Evolutionary conservation across 1,284 basidiomycete genomes (phyloP).

Genomic region (Naganishia sp.): DNA sequence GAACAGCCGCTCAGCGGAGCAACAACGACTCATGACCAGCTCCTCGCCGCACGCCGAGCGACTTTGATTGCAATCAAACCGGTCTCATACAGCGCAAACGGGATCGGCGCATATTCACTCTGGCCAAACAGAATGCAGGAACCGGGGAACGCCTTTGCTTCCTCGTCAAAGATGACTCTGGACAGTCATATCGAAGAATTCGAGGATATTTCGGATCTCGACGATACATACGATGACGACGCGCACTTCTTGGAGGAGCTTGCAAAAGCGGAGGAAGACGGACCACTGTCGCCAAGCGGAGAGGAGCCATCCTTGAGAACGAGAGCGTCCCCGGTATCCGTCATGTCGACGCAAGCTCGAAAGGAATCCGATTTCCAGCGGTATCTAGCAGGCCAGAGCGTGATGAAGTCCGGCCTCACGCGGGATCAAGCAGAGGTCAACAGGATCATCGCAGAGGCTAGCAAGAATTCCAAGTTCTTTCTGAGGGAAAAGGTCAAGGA

Average conservation of each 20-base stretch:
- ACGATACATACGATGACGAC: not conserved
- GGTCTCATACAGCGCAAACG: no score
- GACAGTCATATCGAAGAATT: not conserved
- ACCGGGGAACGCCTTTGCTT: constrained; percentile 4
- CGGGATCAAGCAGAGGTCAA: constrained; percentile 52
- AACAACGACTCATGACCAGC: no score
- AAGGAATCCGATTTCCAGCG: constrained; percentile 44
- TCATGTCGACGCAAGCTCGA: constrained; percentile 10
- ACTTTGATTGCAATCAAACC: no score
- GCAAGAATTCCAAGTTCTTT: constrained; percentile 50
- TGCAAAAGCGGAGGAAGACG: constrained; percentile 2
- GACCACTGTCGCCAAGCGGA: not conserved
- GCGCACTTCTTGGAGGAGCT: not conserved
- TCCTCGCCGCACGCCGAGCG: no score
- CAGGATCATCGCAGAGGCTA: constrained; percentile 53
- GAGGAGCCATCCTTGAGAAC: no score
- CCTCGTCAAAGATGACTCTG: not conserved
- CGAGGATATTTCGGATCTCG: constrained; percentile 2
- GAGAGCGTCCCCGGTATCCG: not conserved
- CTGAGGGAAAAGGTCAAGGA: constrained; percentile 52
- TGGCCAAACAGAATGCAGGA: not conserved
- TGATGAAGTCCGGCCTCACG: constrained; percentile 51
- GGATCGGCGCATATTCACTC: not conserved
- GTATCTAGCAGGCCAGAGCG: constrained; percentile 53
- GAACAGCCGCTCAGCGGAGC: no score